Conservation (phyloP, 768 basidiomycete species). For the Lactifluus echinatus region DNA sequence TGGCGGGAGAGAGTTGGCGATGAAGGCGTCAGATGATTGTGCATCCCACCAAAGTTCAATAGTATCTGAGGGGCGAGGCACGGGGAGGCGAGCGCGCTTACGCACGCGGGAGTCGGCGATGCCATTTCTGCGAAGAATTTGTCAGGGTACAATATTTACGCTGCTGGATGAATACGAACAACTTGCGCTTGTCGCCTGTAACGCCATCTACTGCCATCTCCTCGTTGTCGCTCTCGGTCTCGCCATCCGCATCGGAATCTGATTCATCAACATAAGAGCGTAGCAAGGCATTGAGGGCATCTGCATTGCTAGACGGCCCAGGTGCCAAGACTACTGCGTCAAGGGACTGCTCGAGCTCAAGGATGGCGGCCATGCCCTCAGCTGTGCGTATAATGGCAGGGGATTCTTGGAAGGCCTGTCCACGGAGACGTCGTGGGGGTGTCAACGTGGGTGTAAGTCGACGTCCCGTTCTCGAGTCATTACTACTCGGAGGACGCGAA, state of each 20-base stretch:
- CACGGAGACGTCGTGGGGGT: constrained; percentile 26
- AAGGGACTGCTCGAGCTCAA: constrained; percentile 47
- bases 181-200: constrained; percentile 59
- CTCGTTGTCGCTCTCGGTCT: constrained; percentile 26
- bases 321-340: constrained; percentile 24
- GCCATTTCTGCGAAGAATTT: constrained; percentile 23
- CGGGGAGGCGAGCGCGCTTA: constrained; percentile 51
- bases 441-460: constrained; percentile 17
- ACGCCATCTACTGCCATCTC: constrained; percentile 25
- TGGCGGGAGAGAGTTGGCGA: constrained; percentile 19
- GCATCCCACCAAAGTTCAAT: constrained; percentile 21
- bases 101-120: constrained; percentile 39
- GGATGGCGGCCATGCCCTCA: constrained; percentile 64
- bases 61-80: constrained; percentile 12
- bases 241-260: constrained; percentile 22
- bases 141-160: neutral
- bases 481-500: constrained; percentile 25
- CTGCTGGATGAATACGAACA: constrained; percentile 27
- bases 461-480: constrained; percentile 14
- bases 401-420: constrained; percentile 53
- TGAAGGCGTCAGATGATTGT: constrained; percentile 17
- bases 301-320: constrained; percentile 1
- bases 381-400: constrained; percentile 63
- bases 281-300: neutral
- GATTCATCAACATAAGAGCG: constrained; percentile 19